Base-by-base conservation (phyloP, 1,284 basidiomycete genomes). In the Coniferiporia weirii region DNA sequence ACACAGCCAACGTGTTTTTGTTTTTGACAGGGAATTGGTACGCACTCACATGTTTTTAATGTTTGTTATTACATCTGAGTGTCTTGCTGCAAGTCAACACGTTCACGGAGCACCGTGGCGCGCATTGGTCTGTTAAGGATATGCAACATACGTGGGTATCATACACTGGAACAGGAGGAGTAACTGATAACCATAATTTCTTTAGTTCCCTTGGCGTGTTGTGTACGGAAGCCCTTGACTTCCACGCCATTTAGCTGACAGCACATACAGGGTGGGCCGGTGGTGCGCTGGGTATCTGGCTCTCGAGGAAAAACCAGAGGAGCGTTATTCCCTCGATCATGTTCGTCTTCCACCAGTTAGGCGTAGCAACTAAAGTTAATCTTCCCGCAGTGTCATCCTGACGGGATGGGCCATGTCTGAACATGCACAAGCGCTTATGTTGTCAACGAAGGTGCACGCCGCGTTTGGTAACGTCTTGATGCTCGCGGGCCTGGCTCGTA, bases 361-460 rank as follows among this genome's bases (percentile, higher is more conserved):
- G 40, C 52, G 10, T 53, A 15, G 17, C 66, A n/a, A 68, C 68
- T 10, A n/a, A 48, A n/a, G 15, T 50, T 35, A 36, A 38, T 13
- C 32, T 8, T 7, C 27, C 19, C 4, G 49, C 64, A 93, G 90
- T 61, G 87, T 95, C 64, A 84, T 93, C 59, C 76, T 96, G 61
- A 96, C 94, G 0, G 95, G 95, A 1, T 98, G 93, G 89, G 95
- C 90, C 0, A 96, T 98, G 93, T 90, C 91, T 3, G 87, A 91
- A 45, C 95, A 98, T 66, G 83, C 83, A 1, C 95, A 98, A 75
- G 84, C 82, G 8, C 76, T 95, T 55, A 87, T 86, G 83, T 78
- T 95, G 51, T 92, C 91, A 0, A 91, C 91, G 1, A 87, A 85
- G 75, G 89, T 96, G 1, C 94, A 97, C 67, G 79, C 79, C 1